Base-by-base conservation (phyloP, 2,329 filamentous ascomycete genomes). In the Diaporthe batatas region DNA sequence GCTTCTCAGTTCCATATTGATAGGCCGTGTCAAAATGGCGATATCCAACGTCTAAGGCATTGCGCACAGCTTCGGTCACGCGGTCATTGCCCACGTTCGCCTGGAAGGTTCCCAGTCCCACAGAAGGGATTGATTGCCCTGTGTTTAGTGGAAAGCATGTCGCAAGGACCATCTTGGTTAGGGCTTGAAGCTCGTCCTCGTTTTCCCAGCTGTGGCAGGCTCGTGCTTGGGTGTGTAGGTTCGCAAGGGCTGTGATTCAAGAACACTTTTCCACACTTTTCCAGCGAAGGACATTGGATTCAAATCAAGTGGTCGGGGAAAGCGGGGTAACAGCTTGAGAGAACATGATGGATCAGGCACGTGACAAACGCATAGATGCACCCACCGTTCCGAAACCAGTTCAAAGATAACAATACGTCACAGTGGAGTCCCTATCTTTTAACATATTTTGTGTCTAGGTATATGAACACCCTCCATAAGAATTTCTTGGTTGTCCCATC, bases 11-110 rank as follows among this genome's bases (percentile, higher is more conserved):
- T 6, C 74, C 74, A 64, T 81, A 81, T 49, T 32, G 21, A 58
- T 78, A 76, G 6, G 78, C 77, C 80, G 70, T 81, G 70, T 81
- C 79, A 68, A 81, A 75, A 59, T 77, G 76, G 16, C 79, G 79
- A 71, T 81, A 80, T 34, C 79, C 79, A n/a, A 59, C 64, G 32
- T 77, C 72, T 8, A 81, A 69, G 10, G 79, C 79, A 68, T 79
- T 76, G 70, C 77, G 72, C 58, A 83, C 32, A 39, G 59, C 65
- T 3, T 64, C 57, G 25, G 62, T 29, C 29, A 68, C 54, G 8
- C 34, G 21, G n/a, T 68, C 39, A 23, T 47, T 57, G 21, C 70
- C 64, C 21, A 51, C 21, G 7, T 18, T 6, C 12, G 42, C 21
- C 12, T 32, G 42, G 18, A 49, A 59, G 34, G 34, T 62, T 54